Evolutionary conservation across 148 eudicot genomes (phyloP).

Genomic region (Mesembryanthemum crystallinum): DNA sequence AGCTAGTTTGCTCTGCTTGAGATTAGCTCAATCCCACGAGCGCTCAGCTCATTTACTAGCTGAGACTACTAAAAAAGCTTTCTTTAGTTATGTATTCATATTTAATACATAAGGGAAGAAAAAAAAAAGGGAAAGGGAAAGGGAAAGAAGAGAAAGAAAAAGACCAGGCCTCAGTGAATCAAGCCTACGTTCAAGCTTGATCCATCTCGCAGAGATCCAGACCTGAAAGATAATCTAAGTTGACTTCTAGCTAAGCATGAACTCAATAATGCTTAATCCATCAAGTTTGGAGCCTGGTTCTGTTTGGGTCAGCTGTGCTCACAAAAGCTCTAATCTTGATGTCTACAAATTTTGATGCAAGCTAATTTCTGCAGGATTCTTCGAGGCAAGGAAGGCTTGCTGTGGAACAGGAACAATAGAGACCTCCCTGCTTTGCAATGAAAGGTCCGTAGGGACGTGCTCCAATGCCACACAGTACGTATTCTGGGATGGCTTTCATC

Average conservation of each 20-base stretch:
- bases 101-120: not conserved
- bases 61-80: no score
- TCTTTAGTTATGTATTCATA: not conserved
- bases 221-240: no score
- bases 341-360: not conserved
- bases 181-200: no score
- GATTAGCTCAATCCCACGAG: no score
- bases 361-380: slow-evolving; percentile 49
- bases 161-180: no score
- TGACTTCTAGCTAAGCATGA: no score
- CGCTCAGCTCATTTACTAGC: no score
- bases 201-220: no score
- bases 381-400: slow-evolving; percentile 76
- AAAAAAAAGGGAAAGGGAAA: not conserved
- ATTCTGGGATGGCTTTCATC: slow-evolving; percentile 90
- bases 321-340: not conserved
- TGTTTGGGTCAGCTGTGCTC: not conserved
- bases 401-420: slow-evolving; percentile 83
- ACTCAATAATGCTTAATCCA: no score
- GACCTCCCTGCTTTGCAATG: slow-evolving; percentile 73
- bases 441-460: slow-evolving; percentile 66
- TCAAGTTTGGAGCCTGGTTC: not conserved
- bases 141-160: no score
- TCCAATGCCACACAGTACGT: slow-evolving; percentile 65
- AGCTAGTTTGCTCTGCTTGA: not conserved